These are phyloP conservation scores for Sclerotinia minor DNA, from an alignment of 2,329 filamentous ascomycete genomes.

Conservation along the genomic window DNA sequence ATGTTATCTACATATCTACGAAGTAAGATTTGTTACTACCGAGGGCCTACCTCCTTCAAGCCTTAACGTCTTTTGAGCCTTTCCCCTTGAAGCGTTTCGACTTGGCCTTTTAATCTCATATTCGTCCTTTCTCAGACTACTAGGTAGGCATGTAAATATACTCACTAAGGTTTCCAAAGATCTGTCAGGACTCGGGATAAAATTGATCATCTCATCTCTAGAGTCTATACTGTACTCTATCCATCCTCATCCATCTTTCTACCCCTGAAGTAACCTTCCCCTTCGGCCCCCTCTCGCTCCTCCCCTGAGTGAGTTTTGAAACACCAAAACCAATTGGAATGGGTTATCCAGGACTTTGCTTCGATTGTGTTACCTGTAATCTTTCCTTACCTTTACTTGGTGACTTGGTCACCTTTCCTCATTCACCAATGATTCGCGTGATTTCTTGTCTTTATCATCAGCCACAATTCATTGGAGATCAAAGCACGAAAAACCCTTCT, in stretches of 20 bases:
- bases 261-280: conserved; percentile 10
- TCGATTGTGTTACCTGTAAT: background rate
- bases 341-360: background rate
- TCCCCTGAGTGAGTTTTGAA: conserved; percentile 12
- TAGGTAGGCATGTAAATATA: background rate
- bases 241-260: background rate
- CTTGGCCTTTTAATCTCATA: conserved; percentile 4
- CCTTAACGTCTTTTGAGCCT: background rate
- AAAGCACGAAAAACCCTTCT: background rate
- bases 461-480: background rate
- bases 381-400: background rate
- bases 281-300: background rate
- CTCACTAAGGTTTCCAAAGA: background rate
- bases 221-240: too few relatives aligned
- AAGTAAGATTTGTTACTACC: background rate
- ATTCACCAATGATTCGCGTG: background rate
- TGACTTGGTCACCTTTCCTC: background rate
- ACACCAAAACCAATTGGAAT: background rate
- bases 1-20: too few relatives aligned
- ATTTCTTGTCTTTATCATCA: background rate
- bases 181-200: conserved; percentile 18
- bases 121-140: background rate
- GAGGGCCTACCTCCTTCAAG: background rate
- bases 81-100: conserved; percentile 4
- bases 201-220: conserved; percentile 8